A percentile compares a stretch with the other conserved stretches of the same genome.
Conservation (phyloP, 1,284 basidiomycete genomes). For the Microbotryomycetes sp. region DNA sequence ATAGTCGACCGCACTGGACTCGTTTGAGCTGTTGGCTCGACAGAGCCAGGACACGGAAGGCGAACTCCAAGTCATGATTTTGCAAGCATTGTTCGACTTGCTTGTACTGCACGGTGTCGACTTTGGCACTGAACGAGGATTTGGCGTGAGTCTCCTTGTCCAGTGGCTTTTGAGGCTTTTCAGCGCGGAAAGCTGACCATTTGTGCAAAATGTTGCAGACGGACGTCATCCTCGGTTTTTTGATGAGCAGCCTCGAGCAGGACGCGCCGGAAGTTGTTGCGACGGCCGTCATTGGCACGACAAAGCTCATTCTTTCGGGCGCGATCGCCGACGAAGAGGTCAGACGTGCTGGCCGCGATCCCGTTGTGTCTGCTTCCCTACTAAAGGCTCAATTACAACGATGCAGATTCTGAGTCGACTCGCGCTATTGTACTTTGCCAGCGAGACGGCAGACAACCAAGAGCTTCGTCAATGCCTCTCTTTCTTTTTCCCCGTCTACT, state of each 20-base stretch:
- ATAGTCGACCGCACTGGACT: conserved; percentile 79
- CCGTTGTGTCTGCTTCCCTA: neutral
- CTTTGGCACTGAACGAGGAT: conserved; percentile 50
- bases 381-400: neutral
- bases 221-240: conserved; percentile 62
- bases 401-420: conserved; percentile 67
- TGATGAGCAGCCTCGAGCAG: conserved; percentile 64
- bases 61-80: conserved; percentile 67
- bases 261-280: conserved; percentile 73
- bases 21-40: conserved; percentile 81
- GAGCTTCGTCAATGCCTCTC: conserved; percentile 85
- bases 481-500: conserved; percentile 93
- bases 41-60: conserved; percentile 73
- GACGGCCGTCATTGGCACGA: conserved; percentile 70
- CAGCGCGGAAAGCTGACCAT: neutral
- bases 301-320: conserved; percentile 82
- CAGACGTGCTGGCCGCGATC: conserved; percentile 31
- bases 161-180: neutral
- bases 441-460: conserved; percentile 75
- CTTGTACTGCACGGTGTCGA: conserved; percentile 80
- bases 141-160: conserved; percentile 23
- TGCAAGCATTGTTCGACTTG: conserved; percentile 84
- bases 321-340: conserved; percentile 69
- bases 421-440: conserved; percentile 76
- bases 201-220: conserved; percentile 52